Evolutionary conservation across 306 rosid genomes (phyloP).

Genomic region (Gastrolobium bilobum): DNA sequence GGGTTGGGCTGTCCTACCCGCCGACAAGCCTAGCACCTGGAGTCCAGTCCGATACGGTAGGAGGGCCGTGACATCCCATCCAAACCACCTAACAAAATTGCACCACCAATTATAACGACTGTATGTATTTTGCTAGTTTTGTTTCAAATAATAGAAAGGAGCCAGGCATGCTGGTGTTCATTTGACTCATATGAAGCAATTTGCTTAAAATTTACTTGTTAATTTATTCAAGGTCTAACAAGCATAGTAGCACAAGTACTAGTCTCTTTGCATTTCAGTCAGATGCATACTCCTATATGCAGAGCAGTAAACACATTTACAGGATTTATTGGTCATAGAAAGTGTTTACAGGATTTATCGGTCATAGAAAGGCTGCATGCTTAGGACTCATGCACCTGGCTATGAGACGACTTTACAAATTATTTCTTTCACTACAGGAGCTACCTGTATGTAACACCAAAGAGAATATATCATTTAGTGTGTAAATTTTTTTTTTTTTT

Average conservation of each 20-base stretch:
- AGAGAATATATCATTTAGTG: slow-evolving; percentile 56
- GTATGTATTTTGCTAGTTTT: not conserved
- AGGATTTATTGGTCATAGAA: slow-evolving; percentile 57
- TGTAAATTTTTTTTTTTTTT: not conserved
- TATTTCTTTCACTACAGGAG: slow-evolving; percentile 59
- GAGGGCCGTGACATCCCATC: not conserved
- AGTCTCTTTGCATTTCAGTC: slow-evolving; percentile 1
- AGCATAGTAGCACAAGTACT: slow-evolving; percentile 27
- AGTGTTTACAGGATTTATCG: slow-evolving; percentile 38
- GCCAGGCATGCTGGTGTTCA: slow-evolving; percentile 1
- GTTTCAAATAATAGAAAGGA: slow-evolving; percentile 3
- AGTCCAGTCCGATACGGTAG: too few relatives aligned
- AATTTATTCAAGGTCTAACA: slow-evolving; percentile 5
- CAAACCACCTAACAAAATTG: not conserved
- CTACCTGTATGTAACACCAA: slow-evolving; percentile 62
- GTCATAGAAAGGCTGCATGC: slow-evolving; percentile 65
- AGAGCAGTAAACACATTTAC: slow-evolving; percentile 48
- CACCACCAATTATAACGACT: slow-evolving; percentile 1
- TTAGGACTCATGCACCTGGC: slow-evolving; percentile 67
- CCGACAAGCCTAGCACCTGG: too few relatives aligned
- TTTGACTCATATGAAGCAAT: slow-evolving; percentile 4
- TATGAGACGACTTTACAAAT: slow-evolving; percentile 61
- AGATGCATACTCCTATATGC: slow-evolving; percentile 48
- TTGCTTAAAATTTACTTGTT: slow-evolving; percentile 10
- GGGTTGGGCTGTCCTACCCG: too few relatives aligned